A percentile compares a stretch with the other conserved stretches of the same genome.
Conservation (phyloP, 2,329 filamentous ascomycete genomes). For the Ophiocordyceps camponoti-floridani region DNA sequence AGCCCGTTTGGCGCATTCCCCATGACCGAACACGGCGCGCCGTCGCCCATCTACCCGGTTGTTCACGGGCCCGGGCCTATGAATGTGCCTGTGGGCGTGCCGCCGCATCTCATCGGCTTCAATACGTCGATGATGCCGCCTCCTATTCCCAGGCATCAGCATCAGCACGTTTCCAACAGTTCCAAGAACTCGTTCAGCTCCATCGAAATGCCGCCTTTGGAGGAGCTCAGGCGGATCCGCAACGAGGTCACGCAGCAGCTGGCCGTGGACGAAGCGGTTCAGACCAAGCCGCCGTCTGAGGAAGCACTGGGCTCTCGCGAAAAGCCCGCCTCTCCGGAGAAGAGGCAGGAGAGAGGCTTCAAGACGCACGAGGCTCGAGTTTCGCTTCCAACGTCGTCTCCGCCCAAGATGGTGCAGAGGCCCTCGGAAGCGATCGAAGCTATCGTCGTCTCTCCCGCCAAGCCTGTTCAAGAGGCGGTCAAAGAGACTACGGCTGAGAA, state of each 20-base stretch:
- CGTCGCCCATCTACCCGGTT: background rate
- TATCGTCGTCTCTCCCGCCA: no score
- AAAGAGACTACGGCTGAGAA: background rate
- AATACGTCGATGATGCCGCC: background rate
- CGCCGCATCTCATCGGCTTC: background rate
- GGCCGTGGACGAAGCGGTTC: conserved; percentile 3
- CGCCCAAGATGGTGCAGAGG: background rate
- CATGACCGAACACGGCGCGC: background rate
- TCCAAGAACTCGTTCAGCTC: background rate
- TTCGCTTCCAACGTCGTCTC: conserved; percentile 4
- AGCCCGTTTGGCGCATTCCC: background rate
- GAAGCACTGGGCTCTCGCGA: conserved; percentile 5
- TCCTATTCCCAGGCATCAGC: background rate
- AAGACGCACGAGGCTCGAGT: conserved; percentile 5
- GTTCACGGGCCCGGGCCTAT: background rate
- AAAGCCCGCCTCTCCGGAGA: conserved; percentile 1
- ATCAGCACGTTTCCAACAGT: background rate
- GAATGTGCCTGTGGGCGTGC: background rate
- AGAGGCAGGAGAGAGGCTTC: background rate
- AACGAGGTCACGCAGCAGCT: background rate
- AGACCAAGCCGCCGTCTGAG: conserved; percentile 13
- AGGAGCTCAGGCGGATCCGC: background rate
- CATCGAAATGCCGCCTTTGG: background rate
- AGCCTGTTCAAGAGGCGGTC: background rate
- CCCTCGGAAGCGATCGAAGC: no score